Evolutionary conservation across 768 basidiomycete species (phyloP), one percentile per base, ranked within the genome.

Genomic region (Paxillus ammoniavirescens): DNA sequence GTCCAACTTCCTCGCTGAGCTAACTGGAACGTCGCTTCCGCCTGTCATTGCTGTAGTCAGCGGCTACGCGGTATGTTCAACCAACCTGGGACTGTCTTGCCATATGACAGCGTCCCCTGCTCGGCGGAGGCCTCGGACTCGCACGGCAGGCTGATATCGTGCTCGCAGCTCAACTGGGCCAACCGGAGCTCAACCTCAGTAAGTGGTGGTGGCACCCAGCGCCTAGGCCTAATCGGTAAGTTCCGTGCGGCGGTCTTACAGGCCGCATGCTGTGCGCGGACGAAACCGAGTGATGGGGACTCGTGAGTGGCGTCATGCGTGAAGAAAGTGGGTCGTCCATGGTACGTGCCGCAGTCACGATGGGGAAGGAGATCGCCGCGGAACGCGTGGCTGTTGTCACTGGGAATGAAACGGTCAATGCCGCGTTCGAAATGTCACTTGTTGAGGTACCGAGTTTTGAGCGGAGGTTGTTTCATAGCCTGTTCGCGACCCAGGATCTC

Each of bases 91-190:
- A 9, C 42, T 37, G 13, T 23, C 12, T 42, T 45, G 31, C 26
- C 31, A 56, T 10, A 13, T 15, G 3, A 37, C 30, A n/a, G 15
- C 5, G 30, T 31, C 48, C 36, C 38, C 10, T 14, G 57, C 49
- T 98, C 57, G 96, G 96, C 9, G 96, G 95, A 37, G 96, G 96
- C 35, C 96, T 95, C 64, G 96, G 98, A 70, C 83, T 99, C 21
- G 96, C 96, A 5, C 81, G 98, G 58, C 93, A 93, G 86, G 91
- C 92, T 70, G 96, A 98, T 74, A 93, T 98, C 69, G 87, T 98
- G 65, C 83, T 97, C 47, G 92, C 87, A 8, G 96, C 96, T 15
- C 84, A 85, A 61, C 97, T 99, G 61, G 93, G 93, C n/a, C 96
- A 97, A 67, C 96, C 96, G n/a, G 96, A 98, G 69, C 93, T 99